Evolutionary conservation across 2,329 filamentous ascomycete species (phyloP).

Genomic region (Fusarium armeniacum): DNA sequence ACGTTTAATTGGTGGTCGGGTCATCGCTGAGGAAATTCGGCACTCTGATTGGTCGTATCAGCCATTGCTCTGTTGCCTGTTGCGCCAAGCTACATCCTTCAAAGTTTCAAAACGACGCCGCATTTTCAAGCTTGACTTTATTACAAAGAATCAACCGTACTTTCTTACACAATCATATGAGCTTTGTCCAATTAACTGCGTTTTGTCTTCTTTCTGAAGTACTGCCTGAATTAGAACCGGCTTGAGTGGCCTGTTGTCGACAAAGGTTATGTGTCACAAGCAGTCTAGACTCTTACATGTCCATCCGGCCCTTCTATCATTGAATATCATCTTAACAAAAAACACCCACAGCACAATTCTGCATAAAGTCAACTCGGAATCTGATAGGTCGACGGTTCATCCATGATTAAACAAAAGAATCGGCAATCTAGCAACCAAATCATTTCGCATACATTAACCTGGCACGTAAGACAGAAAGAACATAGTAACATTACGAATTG

Average conservation of each 20-base stretch:
- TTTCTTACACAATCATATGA: not conserved
- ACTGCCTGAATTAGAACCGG: not conserved
- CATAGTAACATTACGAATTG: not conserved
- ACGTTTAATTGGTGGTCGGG: not conserved
- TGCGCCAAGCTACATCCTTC: not conserved
- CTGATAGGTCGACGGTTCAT: not conserved
- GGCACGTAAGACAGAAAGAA: not conserved
- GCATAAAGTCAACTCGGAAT: no score
- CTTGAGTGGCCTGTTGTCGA: not conserved
- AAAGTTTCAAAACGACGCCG: not conserved
- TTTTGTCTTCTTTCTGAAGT: not conserved
- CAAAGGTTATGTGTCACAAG: not conserved
- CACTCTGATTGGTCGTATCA: constrained; percentile 13
- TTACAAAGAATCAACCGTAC: not conserved
- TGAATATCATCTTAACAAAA: not conserved
- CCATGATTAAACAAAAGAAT: no score
- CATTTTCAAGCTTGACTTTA: not conserved
- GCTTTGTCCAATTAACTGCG: not conserved
- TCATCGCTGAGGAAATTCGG: accelerated
- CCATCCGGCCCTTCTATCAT: not conserved
- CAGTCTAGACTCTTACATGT: not conserved
- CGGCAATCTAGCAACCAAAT: no score
- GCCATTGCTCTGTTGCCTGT: constrained; percentile 27
- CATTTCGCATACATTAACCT: no score
- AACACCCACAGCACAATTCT: not conserved